Base-by-base conservation (phyloP, 495 filamentous ascomycete genomes). In the Patellaria atrata region DNA sequence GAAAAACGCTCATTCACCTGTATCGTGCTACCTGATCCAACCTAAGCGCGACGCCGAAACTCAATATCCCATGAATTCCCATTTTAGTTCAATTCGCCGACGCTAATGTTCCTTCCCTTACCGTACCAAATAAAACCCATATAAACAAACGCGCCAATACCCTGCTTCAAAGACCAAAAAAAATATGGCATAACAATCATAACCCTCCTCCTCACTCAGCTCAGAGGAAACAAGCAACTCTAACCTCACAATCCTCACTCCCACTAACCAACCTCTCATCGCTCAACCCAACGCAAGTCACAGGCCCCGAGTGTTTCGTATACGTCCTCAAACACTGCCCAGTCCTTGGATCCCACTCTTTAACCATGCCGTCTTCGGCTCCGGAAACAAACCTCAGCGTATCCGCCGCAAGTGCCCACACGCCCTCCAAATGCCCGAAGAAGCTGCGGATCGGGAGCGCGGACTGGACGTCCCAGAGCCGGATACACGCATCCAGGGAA, bases 341-440 rank as follows among this genome's bases (percentile, higher is more conserved):
- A 9, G 79, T 82, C 46, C 83, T 63, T 18, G 87, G 75, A 59
- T 96, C 87, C 91, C 91, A 97, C 23, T 91, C 77, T 55, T 94
- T 94, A 54, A 93, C 79, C 75, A 86, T 94, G 23, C 79, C 73
- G 57, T 99, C 89, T 56, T 94, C 77, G 22, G 81, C 78, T 8
- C 86, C 89, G 34, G 77, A 80, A 22, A 94, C 82, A 19, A 93
- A 72, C 11, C 89, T 73, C 22, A 99, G 63, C 0, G 80, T 84
- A 53, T 99, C 91, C 1, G 82, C 91, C 1, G 82, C 86, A 4
- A 99, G 67, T 7, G 81, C 79, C 89, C 89, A 99, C 15, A 99
- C 76, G 16, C 89, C 89, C 54, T 96, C 89, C 15, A 99, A 63
- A 44, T 99, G 89, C 0, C 89, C 89, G 41, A 96, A 99, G 59